Conservation (phyloP, 495 filamentous ascomycete species). For the Daldinia loculata region DNA sequence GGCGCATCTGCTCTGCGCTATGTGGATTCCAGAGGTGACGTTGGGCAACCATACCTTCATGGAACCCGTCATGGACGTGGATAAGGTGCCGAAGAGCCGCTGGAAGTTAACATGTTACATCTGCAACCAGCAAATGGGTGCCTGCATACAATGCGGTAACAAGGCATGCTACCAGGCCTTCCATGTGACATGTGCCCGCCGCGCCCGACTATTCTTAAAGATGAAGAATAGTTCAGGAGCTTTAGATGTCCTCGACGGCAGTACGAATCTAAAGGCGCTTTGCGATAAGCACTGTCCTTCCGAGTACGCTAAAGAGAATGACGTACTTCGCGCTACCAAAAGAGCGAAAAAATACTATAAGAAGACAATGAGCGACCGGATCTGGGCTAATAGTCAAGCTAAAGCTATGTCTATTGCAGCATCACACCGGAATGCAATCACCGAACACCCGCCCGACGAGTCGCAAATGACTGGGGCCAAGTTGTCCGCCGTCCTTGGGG, state of each 20-base stretch:
- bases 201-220: slow-evolving; percentile 88
- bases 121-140: slow-evolving; percentile 96
- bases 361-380: slow-evolving; percentile 80
- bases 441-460: slow-evolving; percentile 65
- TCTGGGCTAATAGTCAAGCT: slow-evolving; percentile 91
- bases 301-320: slow-evolving; percentile 88
- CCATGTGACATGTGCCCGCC: slow-evolving; percentile 93
- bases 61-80: slow-evolving; percentile 97
- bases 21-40: slow-evolving; percentile 98
- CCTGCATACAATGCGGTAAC: slow-evolving; percentile 97
- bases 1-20: slow-evolving; percentile 94
- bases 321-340: slow-evolving; percentile 62
- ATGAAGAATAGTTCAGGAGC: slow-evolving; percentile 92
- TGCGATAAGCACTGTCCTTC: slow-evolving; percentile 95
- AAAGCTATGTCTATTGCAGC: slow-evolving; percentile 82
- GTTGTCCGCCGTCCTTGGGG: slow-evolving; percentile 67
- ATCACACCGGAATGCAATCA: slow-evolving; percentile 66
- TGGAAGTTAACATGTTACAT: slow-evolving; percentile 98
- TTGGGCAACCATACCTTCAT: slow-evolving; percentile 97
- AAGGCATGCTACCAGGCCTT: slow-evolving; percentile 98
- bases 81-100: slow-evolving; percentile 90
- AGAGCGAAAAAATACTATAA: slow-evolving; percentile 79
- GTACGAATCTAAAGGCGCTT: slow-evolving; percentile 83
- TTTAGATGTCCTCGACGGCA: slow-evolving; percentile 84
- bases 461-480: slow-evolving; percentile 64